Conservation (phyloP, 345 rosid species). For the Acer negundo region DNA sequence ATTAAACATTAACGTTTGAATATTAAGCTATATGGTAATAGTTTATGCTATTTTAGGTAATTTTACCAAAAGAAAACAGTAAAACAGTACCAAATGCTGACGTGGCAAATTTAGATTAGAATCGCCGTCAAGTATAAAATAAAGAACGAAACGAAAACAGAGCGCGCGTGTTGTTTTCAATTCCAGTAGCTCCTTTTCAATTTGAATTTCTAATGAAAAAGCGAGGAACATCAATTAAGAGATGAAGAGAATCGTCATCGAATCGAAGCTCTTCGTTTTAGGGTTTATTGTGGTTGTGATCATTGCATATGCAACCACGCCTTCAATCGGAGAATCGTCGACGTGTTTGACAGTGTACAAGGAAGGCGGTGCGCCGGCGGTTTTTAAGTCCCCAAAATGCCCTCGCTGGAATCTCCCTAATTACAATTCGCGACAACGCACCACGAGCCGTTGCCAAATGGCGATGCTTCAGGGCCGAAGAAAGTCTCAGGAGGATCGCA, state of each 20-base stretch:
- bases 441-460: constrained; percentile 54
- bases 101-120: too few relatives aligned
- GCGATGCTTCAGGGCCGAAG: constrained; percentile 76
- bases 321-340: constrained; percentile 57
- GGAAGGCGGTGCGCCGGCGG: constrained; percentile 93
- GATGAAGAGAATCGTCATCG: background rate
- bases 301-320: constrained; percentile 14
- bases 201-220: too few relatives aligned
- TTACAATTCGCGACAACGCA: constrained; percentile 37
- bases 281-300: constrained; percentile 17
- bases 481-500: constrained; percentile 77
- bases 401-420: constrained; percentile 79
- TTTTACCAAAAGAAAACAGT: too few relatives aligned
- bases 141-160: background rate
- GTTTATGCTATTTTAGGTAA: too few relatives aligned
- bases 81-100: too few relatives aligned
- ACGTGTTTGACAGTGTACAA: constrained; percentile 81
- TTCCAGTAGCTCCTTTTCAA: too few relatives aligned
- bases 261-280: constrained; percentile 14
- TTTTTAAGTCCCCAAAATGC: constrained; percentile 79
- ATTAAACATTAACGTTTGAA: too few relatives aligned
- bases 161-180: background rate
- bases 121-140: background rate
- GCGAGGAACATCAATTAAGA: background rate
- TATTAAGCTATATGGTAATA: too few relatives aligned